Percentiles rank a stretch among this genome's conserved stretches.
phyloP scores from a whole-genome alignment of 2,329 filamentous ascomycete species.

The Coniochaeta sp. region DNA sequence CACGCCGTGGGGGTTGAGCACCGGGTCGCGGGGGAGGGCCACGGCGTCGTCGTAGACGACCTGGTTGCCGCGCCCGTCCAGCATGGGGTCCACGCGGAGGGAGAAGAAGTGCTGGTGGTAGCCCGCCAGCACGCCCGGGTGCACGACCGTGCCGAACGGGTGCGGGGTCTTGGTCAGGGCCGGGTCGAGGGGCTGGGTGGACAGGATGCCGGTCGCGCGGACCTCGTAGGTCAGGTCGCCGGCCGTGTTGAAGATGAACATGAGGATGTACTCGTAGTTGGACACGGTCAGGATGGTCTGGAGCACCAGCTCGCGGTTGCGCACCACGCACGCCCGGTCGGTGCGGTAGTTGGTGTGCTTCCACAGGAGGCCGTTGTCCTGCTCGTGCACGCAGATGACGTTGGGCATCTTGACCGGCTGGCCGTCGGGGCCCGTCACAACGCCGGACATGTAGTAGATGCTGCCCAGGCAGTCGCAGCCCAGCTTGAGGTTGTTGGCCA shows the following conservation, averaged over 20 bases:
- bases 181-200: constrained; percentile 42
- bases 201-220: constrained; percentile 59
- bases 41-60: constrained; percentile 53
- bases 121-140: constrained; percentile 51
- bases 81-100: constrained; percentile 53
- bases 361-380: constrained; percentile 62
- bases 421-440: constrained; percentile 45
- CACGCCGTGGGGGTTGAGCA: constrained; percentile 39
- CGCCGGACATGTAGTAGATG: constrained; percentile 48
- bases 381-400: constrained; percentile 61
- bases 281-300: constrained; percentile 62
- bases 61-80: constrained; percentile 48
- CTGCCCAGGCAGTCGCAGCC: constrained; percentile 63
- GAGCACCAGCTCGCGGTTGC: constrained; percentile 55
- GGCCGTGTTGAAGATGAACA: constrained; percentile 56
- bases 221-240: constrained; percentile 55
- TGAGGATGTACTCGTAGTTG: constrained; percentile 66
- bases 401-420: constrained; percentile 46
- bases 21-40: constrained; percentile 33
- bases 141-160: constrained; percentile 53
- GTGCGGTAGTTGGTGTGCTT: constrained; percentile 66
- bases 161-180: constrained; percentile 39
- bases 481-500: constrained; percentile 58
- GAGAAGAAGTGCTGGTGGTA: constrained; percentile 76
- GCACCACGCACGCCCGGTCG: constrained; percentile 50